phyloP scores from a whole-genome alignment of 345 rosid genomes.

The Lepidium didymum region DNA sequence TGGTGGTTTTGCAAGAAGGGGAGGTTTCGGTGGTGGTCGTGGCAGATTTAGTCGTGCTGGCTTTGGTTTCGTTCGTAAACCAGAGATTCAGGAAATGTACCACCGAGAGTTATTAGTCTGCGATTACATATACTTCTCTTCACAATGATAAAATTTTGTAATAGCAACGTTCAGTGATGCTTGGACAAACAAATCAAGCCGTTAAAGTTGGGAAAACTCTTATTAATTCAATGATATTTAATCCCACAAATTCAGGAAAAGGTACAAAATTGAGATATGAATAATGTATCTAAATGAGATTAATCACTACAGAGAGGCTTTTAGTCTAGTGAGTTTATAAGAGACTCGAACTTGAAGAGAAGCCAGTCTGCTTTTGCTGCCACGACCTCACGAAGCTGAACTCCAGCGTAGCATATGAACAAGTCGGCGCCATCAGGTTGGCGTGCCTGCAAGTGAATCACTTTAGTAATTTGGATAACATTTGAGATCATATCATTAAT shows the following conservation, averaged over 20 bases:
- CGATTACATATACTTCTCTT: no score
- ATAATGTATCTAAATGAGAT: background rate
- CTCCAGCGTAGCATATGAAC: slow-evolving; percentile 85
- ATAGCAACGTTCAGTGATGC: background rate
- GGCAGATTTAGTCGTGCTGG: slow-evolving; percentile 11
- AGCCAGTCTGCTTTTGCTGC: slow-evolving; percentile 93
- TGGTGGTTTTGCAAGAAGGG: slow-evolving; percentile 23
- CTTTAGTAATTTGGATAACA: background rate
- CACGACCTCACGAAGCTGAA: slow-evolving; percentile 74
- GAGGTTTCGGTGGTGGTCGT: slow-evolving; percentile 23
- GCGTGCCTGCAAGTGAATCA: slow-evolving; percentile 47
- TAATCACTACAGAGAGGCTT: background rate
- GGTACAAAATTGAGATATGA: slow-evolving; percentile 3
- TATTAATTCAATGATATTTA: background rate
- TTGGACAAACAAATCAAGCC: slow-evolving; percentile 6
- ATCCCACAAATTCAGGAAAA: background rate
- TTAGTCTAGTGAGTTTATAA: slow-evolving; percentile 50
- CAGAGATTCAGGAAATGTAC: background rate
- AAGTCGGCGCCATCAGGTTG: slow-evolving; percentile 79
- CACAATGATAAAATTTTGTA: no score
- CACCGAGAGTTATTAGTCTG: background rate
- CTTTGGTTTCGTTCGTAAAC: slow-evolving; percentile 20
- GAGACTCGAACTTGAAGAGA: slow-evolving; percentile 50
- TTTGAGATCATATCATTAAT: background rate
- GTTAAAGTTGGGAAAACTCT: slow-evolving; percentile 3